phyloP scores from a whole-genome alignment of 2,329 filamentous ascomycete genomes.

The Achaetomium macrosporum region DNA sequence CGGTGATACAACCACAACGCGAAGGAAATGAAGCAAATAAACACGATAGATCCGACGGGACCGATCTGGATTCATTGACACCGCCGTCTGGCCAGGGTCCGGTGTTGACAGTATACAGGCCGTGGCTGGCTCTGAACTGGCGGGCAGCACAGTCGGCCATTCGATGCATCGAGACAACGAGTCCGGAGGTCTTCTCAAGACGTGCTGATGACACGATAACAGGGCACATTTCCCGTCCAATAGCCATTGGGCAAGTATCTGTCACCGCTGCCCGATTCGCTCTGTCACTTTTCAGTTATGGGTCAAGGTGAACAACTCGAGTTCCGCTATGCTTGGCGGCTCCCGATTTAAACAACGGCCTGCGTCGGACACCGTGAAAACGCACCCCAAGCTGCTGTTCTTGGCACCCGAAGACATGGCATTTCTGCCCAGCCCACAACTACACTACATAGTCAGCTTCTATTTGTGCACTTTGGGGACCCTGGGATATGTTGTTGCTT shows the following conservation, averaged over 20 bases:
- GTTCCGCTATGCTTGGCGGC: conserved; percentile 1
- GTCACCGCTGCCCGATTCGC: conserved; percentile 8
- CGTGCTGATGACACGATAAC: not conserved
- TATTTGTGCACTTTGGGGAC: no score
- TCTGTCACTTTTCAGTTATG: not conserved
- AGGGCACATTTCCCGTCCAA: conserved; percentile 4
- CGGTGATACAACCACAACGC: not conserved
- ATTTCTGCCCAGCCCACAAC: conserved; percentile 13
- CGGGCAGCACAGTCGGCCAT: not conserved
- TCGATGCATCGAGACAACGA: not conserved
- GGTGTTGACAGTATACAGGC: conserved; percentile 4
- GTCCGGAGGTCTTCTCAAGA: not conserved
- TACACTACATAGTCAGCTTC: not conserved
- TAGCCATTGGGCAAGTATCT: conserved; percentile 1
- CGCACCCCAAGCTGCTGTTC: conserved; percentile 8
- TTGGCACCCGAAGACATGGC: conserved; percentile 15
- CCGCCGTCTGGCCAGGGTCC: not conserved
- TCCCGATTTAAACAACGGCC: conserved; percentile 6
- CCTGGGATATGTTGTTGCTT: not conserved
- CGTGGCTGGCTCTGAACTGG: not conserved
- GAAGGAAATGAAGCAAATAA: conserved; percentile 5
- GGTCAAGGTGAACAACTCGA: not conserved
- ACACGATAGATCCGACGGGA: not conserved
- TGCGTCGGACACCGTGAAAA: conserved; percentile 11
- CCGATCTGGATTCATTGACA: not conserved